phyloP scores from a whole-genome alignment of 805 yeast species.

The Candida oleophila region DNA sequence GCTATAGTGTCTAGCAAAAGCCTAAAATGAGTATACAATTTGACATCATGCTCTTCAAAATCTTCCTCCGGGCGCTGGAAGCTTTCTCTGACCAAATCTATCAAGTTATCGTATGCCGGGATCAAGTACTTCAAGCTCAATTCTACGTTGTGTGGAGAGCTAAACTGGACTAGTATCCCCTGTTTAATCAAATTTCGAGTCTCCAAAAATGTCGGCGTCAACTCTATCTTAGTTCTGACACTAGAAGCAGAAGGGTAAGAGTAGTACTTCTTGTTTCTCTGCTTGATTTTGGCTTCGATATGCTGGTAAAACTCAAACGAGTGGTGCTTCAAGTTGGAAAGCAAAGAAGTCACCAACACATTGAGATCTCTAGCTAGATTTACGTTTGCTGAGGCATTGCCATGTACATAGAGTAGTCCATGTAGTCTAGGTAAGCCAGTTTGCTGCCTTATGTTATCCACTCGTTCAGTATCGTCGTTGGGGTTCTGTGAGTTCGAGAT shows the following conservation, averaged over 20 bases:
- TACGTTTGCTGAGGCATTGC: not conserved
- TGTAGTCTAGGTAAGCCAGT: constrained; percentile 30
- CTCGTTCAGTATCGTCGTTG: constrained; percentile 6
- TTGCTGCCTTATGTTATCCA: constrained; percentile 13
- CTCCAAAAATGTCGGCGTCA: constrained; percentile 38
- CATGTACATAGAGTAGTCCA: constrained; percentile 28
- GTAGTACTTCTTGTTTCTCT: constrained; percentile 37
- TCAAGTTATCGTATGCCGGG: constrained; percentile 29
- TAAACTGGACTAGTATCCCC: constrained; percentile 31
- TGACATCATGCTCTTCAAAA: constrained; percentile 23
- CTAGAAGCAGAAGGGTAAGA: constrained; percentile 25
- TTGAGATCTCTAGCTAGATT: constrained; percentile 28
- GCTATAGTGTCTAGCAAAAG: constrained; percentile 58
- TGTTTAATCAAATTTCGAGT: constrained; percentile 38
- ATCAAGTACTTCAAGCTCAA: constrained; percentile 28
- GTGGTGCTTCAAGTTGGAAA: constrained; percentile 26
- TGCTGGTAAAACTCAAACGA: constrained; percentile 34
- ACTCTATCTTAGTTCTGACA: constrained; percentile 24
- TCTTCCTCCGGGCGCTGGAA: not conserved
- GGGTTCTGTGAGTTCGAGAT: constrained; percentile 7
- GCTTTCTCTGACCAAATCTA: constrained; percentile 21
- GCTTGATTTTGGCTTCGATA: constrained; percentile 31
- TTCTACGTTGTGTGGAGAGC: constrained; percentile 33
- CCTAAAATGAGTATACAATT: constrained; percentile 35
- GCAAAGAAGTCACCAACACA: constrained; percentile 26